These are phyloP conservation scores for Aspergillus sojae DNA, from an alignment of 2,329 filamentous ascomycete species.

Conservation along the genomic window DNA sequence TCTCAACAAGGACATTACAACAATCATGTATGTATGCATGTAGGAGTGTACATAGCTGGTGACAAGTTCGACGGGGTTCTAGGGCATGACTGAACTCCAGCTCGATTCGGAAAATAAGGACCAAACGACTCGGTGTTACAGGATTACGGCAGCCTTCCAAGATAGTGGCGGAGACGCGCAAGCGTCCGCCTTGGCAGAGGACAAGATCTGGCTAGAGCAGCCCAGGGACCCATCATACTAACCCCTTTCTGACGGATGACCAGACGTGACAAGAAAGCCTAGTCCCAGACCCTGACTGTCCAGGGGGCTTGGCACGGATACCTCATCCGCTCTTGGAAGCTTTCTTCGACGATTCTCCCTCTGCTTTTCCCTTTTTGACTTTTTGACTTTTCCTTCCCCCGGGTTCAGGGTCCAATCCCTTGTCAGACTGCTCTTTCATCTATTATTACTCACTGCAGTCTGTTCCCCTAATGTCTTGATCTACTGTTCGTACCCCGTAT, in stretches of 20 bases:
- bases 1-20: neutral
- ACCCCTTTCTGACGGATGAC: slow-evolving; percentile 17
- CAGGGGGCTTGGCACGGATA: slow-evolving; percentile 27
- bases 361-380: neutral
- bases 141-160: slow-evolving; percentile 21
- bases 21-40: neutral
- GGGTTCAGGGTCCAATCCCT: slow-evolving; percentile 4
- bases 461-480: neutral
- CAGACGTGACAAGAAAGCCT: slow-evolving; percentile 12
- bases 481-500: neutral
- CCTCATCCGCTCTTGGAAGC: slow-evolving; percentile 11
- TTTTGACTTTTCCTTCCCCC: neutral
- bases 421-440: neutral
- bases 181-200: slow-evolving; percentile 41
- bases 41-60: neutral
- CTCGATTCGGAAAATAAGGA: slow-evolving; percentile 10
- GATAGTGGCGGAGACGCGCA: slow-evolving; percentile 40
- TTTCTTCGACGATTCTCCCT: slow-evolving; percentile 1
- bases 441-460: neutral
- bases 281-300: slow-evolving; percentile 20
- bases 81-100: neutral
- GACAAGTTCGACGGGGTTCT: neutral
- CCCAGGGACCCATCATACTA: slow-evolving; percentile 27
- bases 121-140: slow-evolving; percentile 20
- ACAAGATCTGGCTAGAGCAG: slow-evolving; percentile 34